These are phyloP conservation scores for Fusarium siculi DNA, from an alignment of 2,329 filamentous ascomycete genomes.

Conservation along the genomic window DNA sequence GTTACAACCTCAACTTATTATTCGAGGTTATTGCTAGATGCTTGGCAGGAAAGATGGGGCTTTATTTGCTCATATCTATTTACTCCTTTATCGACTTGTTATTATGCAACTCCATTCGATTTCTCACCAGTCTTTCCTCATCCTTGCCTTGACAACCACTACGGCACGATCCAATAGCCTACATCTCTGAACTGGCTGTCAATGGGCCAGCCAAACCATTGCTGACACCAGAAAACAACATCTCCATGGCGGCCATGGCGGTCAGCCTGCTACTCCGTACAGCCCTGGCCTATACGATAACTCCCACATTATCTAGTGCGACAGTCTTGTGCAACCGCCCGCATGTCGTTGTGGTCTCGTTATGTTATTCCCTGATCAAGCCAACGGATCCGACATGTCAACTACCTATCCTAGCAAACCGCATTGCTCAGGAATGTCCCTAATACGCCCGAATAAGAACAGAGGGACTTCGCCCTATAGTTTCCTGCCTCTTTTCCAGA, in stretches of 20 bases:
- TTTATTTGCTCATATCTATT: neutral
- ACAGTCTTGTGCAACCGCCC: neutral
- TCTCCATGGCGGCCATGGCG: slow-evolving; percentile 2
- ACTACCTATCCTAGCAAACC: slow-evolving; percentile 4
- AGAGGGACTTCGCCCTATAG: neutral
- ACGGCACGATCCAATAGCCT: slow-evolving; percentile 2
- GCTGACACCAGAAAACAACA: slow-evolving; percentile 11
- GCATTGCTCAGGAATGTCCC: neutral
- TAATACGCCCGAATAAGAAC: neutral
- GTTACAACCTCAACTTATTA: neutral
- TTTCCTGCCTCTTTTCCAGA: neutral
- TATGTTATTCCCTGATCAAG: slow-evolving; percentile 2
- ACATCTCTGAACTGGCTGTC: neutral
- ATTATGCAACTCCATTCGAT: neutral
- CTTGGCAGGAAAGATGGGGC: neutral
- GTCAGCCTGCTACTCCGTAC: neutral
- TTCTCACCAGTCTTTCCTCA: neutral
- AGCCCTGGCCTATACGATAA: neutral
- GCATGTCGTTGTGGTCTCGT: slow-evolving; percentile 12
- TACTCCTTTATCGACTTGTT: neutral
- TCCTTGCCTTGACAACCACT: slow-evolving; percentile 1
- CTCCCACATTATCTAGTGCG: neutral
- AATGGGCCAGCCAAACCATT: slow-evolving; percentile 2
- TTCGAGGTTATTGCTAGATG: neutral
- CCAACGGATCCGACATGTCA: neutral